phyloP scores from a whole-genome alignment of 805 yeast genomes.

The Metschnikowia koreensis region DNA sequence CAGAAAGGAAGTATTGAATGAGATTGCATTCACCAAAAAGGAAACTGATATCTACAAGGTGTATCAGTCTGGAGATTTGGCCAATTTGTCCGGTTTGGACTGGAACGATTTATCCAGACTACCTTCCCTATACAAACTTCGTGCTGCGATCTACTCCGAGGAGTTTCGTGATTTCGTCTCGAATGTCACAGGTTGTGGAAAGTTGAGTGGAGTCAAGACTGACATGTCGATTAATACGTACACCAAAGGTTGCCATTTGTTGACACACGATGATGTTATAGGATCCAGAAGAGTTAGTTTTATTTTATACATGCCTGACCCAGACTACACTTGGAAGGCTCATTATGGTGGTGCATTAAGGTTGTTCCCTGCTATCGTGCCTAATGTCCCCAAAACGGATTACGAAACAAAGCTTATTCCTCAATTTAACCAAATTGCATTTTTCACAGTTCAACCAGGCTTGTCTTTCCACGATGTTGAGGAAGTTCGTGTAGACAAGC shows the following conservation, averaged over 20 bases:
- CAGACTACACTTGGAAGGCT: slow-evolving; percentile 84
- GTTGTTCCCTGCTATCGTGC: slow-evolving; percentile 78
- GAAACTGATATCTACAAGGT: slow-evolving; percentile 97
- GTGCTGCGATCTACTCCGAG: slow-evolving; percentile 86
- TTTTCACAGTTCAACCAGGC: slow-evolving; percentile 95
- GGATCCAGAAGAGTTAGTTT: slow-evolving; percentile 93
- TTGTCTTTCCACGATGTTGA: slow-evolving; percentile 96
- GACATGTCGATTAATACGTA: slow-evolving; percentile 93
- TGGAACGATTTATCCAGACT: slow-evolving; percentile 69
- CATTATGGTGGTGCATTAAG: slow-evolving; percentile 93
- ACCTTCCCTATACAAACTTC: slow-evolving; percentile 70
- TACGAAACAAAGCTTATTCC: slow-evolving; percentile 70
- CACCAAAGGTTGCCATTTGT: slow-evolving; percentile 86
- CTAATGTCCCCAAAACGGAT: slow-evolving; percentile 88
- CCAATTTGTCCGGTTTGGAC: slow-evolving; percentile 84
- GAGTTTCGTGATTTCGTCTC: slow-evolving; percentile 78
- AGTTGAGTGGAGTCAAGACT: slow-evolving; percentile 83
- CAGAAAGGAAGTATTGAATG: slow-evolving; percentile 75
- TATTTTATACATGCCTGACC: slow-evolving; percentile 89
- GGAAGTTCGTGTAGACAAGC: slow-evolving; percentile 89
- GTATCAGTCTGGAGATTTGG: slow-evolving; percentile 85
- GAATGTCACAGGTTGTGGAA: slow-evolving; percentile 80
- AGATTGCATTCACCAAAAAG: slow-evolving; percentile 88
- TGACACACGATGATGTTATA: slow-evolving; percentile 97
- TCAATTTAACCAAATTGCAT: slow-evolving; percentile 93